Conservation (phyloP, 352 stramenopile genomes). For the Pythium coloratum region DNA sequence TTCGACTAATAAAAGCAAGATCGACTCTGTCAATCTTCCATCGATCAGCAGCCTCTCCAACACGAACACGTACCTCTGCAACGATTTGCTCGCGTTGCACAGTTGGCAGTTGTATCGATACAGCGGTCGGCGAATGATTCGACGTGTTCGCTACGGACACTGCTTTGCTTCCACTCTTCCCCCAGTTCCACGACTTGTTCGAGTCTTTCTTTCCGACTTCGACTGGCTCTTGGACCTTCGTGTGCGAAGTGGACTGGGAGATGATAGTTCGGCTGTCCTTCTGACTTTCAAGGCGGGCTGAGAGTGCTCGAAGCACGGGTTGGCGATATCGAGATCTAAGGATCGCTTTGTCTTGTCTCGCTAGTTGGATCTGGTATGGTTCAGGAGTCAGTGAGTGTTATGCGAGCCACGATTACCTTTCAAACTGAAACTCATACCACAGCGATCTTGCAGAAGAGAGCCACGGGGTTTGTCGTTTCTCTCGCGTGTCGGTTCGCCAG, state of each 20-base stretch:
- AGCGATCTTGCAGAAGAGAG: conserved; percentile 25
- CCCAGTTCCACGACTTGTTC: conserved; percentile 22
- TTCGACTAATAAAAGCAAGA: conserved; percentile 11
- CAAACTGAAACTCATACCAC: conserved; percentile 4
- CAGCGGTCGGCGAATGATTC: background rate
- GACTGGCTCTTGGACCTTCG: background rate
- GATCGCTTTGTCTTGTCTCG: conserved; percentile 64
- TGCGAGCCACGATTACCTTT: too few species aligned
- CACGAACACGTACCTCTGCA: conserved; percentile 3
- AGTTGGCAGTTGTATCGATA: background rate
- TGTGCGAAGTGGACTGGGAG: background rate
- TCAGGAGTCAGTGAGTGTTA: background rate
- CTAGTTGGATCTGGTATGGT: conserved; percentile 31
- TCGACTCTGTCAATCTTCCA: too few species aligned
- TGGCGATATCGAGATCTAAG: conserved; percentile 57
- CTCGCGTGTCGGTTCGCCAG: conserved; percentile 15
- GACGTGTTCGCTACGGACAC: background rate
- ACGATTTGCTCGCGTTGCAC: conserved; percentile 10
- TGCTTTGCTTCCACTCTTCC: conserved; percentile 1
- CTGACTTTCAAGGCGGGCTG: conserved; percentile 23
- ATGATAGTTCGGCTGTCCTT: background rate
- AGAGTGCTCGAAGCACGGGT: conserved; percentile 35
- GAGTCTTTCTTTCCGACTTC: background rate
- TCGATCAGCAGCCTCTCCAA: background rate
- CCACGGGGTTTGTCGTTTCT: conserved; percentile 22